Conservation (phyloP, 176 grass and related monocot genomes). For the Secale cereale region DNA sequence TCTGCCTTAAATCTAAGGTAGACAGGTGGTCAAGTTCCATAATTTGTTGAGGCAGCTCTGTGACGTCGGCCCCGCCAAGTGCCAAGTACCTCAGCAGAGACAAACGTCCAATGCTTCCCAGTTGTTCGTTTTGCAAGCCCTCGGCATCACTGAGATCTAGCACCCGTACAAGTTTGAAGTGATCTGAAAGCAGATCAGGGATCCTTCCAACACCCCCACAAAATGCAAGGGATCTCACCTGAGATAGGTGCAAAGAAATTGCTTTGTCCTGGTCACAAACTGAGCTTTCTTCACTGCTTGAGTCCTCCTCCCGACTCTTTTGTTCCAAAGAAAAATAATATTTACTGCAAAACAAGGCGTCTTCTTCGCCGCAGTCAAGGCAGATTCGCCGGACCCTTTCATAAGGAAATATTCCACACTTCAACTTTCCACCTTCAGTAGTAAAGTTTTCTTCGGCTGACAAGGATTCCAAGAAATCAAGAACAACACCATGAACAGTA, state of each 20-base stretch:
- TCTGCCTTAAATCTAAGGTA: constrained; percentile 31
- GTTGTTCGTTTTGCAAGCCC: neutral
- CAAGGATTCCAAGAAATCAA: neutral
- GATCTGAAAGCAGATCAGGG: neutral
- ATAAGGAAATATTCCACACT: neutral
- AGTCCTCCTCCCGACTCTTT: neutral
- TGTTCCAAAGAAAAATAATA: neutral
- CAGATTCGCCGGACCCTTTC: constrained; percentile 10
- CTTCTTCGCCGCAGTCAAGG: neutral
- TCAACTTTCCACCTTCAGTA: neutral
- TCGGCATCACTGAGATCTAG: constrained; percentile 25
- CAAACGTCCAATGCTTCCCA: constrained; percentile 5
- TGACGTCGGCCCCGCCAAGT: constrained; percentile 12
- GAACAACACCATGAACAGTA: constrained; percentile 7
- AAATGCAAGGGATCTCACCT: constrained; percentile 8
- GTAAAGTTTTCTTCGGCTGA: constrained; percentile 10
- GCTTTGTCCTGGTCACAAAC: neutral
- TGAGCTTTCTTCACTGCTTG: neutral
- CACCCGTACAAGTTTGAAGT: constrained; percentile 1
- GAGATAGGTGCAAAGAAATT: neutral
- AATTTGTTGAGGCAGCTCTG: constrained; percentile 21
- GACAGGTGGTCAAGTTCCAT: neutral
- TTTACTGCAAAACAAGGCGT: neutral
- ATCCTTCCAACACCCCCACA: neutral
- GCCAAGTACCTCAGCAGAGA: constrained; percentile 29